phyloP scores from a whole-genome alignment of 768 basidiomycete species.

The Tylopilus sp. region DNA sequence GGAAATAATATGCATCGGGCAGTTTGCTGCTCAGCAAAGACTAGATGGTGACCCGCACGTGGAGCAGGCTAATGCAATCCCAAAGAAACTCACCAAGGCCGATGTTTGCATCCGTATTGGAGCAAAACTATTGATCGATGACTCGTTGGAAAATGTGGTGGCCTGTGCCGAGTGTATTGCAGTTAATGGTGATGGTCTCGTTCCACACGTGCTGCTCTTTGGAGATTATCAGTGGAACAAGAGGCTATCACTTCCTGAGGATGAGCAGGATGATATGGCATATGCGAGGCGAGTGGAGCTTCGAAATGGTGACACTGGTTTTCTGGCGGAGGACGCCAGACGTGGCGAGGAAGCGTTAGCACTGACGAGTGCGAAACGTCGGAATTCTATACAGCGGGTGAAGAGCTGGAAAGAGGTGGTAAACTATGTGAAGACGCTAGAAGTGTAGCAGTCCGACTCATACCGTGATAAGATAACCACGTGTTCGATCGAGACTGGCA shows the following conservation, averaged over 20 bases:
- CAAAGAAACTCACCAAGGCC: conserved; percentile 65
- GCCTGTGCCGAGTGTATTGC: conserved; percentile 42
- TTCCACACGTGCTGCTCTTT: conserved; percentile 66
- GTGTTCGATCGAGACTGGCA: conserved; percentile 7
- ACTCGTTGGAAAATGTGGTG: conserved; percentile 75
- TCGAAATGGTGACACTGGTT: conserved; percentile 45
- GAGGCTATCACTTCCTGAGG: conserved; percentile 44
- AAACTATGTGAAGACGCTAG: conserved; percentile 37
- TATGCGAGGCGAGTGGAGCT: conserved; percentile 48
- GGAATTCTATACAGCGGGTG: conserved; percentile 46
- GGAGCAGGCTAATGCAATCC: conserved; percentile 34
- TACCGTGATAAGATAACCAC: conserved; percentile 23
- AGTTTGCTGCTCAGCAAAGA: conserved; percentile 53
- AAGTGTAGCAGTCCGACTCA: neutral
- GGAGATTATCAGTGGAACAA: conserved; percentile 77
- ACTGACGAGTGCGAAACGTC: conserved; percentile 43
- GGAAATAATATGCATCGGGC: conserved; percentile 68
- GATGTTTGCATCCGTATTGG: conserved; percentile 63
- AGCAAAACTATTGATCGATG: conserved; percentile 71
- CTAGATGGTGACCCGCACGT: conserved; percentile 6
- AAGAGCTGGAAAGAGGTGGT: conserved; percentile 62
- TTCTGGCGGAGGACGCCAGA: conserved; percentile 50
- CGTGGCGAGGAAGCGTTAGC: conserved; percentile 33
- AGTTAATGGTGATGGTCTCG: conserved; percentile 11
- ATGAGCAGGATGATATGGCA: conserved; percentile 49